These are phyloP conservation scores for Pseudomicrostroma phylloplanum DNA, from an alignment of 1,284 basidiomycete genomes.

Conservation along the genomic window DNA sequence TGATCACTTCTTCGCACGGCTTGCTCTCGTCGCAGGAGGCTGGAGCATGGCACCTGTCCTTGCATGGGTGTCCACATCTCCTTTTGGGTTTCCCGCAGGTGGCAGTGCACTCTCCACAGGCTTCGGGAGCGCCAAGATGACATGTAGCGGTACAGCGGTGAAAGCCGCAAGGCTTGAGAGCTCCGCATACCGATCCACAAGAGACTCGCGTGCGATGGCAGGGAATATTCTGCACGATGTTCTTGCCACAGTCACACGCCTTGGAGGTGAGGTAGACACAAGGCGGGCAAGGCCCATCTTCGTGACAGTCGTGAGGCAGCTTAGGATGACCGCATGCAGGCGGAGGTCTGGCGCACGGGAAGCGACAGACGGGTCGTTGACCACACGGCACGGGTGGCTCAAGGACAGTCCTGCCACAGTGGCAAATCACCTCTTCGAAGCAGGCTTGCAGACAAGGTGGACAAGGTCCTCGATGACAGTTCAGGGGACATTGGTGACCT, in stretches of 20 bases:
- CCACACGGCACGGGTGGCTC: conserved; percentile 49
- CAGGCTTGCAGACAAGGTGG: conserved; percentile 45
- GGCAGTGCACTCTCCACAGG: conserved; percentile 42
- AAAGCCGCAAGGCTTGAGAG: conserved; percentile 39
- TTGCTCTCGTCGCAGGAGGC: conserved; percentile 37
- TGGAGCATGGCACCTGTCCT: conserved; percentile 43
- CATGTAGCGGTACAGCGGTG: conserved; percentile 42
- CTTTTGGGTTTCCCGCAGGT: conserved; percentile 40
- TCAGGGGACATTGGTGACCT: conserved; percentile 36
- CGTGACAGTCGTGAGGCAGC: conserved; percentile 46
- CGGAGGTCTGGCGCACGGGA: conserved; percentile 40
- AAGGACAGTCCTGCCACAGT: conserved; percentile 45
- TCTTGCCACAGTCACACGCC: conserved; percentile 43
- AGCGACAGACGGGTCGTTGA: conserved; percentile 38
- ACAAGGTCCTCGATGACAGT: conserved; percentile 47
- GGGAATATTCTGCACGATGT: conserved; percentile 40
- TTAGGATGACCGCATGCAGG: conserved; percentile 47
- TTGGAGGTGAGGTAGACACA: conserved; percentile 46
- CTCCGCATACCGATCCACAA: conserved; percentile 41
- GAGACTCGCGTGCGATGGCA: conserved; percentile 40
- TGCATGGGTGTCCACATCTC: conserved; percentile 42
- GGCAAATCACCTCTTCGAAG: conserved; percentile 45
- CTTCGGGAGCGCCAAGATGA: conserved; percentile 27
- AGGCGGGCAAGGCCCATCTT: conserved; percentile 41
- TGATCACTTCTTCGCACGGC: conserved; percentile 41